Percentiles rank a stretch among this genome's conserved stretches.
Conservation (phyloP, 208 protist genomes). For the Trypanosoma congolense region DNA sequence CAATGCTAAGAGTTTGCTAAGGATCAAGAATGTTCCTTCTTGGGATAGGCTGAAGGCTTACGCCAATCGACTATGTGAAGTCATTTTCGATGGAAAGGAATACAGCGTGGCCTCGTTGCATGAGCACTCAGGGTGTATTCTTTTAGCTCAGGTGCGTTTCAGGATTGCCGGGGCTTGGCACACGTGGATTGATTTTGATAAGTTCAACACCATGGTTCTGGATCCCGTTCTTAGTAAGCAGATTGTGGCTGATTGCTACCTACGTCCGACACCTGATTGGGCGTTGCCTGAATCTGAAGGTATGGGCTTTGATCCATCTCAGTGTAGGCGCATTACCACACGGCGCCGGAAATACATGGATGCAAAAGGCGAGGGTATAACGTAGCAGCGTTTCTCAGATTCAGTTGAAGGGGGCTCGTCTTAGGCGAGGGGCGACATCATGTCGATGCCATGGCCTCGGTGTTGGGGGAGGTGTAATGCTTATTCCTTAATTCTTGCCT, state of each 20-base stretch:
- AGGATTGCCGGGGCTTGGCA: slow-evolving; percentile 51
- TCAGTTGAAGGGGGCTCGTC: not conserved
- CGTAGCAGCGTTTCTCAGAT: not conserved
- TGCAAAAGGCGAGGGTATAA: not conserved
- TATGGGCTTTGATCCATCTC: slow-evolving; percentile 86
- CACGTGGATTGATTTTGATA: slow-evolving; percentile 89
- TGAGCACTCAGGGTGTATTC: slow-evolving; percentile 86
- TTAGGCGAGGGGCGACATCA: too few species aligned
- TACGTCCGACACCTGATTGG: slow-evolving; percentile 73
- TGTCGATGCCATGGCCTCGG: too few species aligned
- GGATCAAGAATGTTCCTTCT: slow-evolving; percentile 92
- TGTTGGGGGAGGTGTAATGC: too few species aligned
- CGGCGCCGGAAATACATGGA: slow-evolving; percentile 37
- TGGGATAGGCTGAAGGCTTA: slow-evolving; percentile 86
- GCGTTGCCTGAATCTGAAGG: slow-evolving; percentile 47
- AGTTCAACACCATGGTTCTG: slow-evolving; percentile 59
- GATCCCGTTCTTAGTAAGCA: slow-evolving; percentile 24
- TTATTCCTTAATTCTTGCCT: too few species aligned
- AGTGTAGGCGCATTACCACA: slow-evolving; percentile 61
- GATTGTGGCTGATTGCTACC: slow-evolving; percentile 67
- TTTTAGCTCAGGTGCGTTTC: slow-evolving; percentile 78
- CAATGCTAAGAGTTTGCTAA: slow-evolving; percentile 66
- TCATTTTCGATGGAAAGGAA: slow-evolving; percentile 44
- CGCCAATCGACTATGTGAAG: slow-evolving; percentile 46
- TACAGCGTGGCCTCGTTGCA: slow-evolving; percentile 82